Base-by-base conservation (phyloP, 306 rosid genomes). In the Cucumis cinereus region DNA sequence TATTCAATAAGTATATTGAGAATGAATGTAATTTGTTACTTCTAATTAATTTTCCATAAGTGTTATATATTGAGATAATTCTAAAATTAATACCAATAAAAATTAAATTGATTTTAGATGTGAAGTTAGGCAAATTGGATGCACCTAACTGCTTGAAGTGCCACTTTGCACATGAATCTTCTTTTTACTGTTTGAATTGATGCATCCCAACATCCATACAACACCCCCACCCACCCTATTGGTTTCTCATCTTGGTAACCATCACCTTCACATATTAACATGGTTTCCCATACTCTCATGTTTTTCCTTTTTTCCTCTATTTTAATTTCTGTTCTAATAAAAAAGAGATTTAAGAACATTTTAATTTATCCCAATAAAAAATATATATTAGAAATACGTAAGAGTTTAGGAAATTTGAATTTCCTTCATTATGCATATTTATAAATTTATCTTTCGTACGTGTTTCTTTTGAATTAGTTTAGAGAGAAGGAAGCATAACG, bases 161-260 rank as follows among this genome's bases (percentile, higher is more conserved):
- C 41, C 68, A 61, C 20, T 35, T 28, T 67, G 52, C 30, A 67
- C 52, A 20, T 67, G 33, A 67, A 20, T 1, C 2, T 12, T 50
- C 6, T 23, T 67, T 22, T 40, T 64, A 67, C n/a, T 40, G 35
- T 40, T 40, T 22, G 22, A 45, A 12, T 17, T 28, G 33, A 67
- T 67, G 74, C 74, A 67, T 67, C 74, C 74, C 7, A 67, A 67
- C 74, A 17, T 9, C 74, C 53, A 38, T 20, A 41, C 73, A 67
- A 33, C n/a, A n/a, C n/a, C n/a, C 53, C n/a, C 35, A 3, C 4
- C 35, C n/a, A 38, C 53, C 74, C 74, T 22, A 20, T 41, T 67
- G 54, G 55, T 67, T 2, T 67, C n/a, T 22, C 35, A 41, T 41
- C 41, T 67, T 67, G 54, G 74, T 22, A 6, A 20, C 11, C 73